A percentile compares a stretch with the other conserved stretches of the same genome.
Evolutionary conservation across 805 yeast species (phyloP).

Genomic region (Saccharomycopsis fodiens): DNA sequence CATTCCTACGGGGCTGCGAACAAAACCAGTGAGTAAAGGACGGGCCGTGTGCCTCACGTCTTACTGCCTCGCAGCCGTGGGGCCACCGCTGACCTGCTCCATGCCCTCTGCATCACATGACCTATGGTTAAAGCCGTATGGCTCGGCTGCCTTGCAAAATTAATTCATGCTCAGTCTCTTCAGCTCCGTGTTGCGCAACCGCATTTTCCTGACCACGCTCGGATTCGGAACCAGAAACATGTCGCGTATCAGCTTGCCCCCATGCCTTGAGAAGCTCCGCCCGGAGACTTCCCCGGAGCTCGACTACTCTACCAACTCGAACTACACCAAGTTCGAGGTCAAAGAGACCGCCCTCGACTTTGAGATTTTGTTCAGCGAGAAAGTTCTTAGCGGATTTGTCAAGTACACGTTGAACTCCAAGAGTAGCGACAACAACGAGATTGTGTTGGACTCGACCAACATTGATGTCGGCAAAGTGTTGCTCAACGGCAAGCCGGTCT

Average conservation of each 20-base stretch:
- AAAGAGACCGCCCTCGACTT: conserved; percentile 44
- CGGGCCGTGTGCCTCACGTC: too few species aligned
- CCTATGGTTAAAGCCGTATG: too few species aligned
- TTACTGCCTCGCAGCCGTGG: too few species aligned
- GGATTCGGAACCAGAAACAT: background rate
- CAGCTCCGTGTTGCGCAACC: background rate
- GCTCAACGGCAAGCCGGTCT: conserved; percentile 34
- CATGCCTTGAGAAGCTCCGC: conserved; percentile 11
- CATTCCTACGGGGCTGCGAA: too few species aligned
- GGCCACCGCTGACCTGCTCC: too few species aligned
- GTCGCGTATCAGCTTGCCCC: conserved; percentile 12
- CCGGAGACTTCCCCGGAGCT: conserved; percentile 32
- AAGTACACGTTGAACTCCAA: conserved; percentile 34
- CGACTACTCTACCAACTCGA: conserved; percentile 78
- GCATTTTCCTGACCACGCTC: background rate
- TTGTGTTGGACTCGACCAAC: conserved; percentile 66
- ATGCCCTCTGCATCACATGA: too few species aligned
- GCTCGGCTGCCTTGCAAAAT: too few species aligned
- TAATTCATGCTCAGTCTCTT: too few species aligned
- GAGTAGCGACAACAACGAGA: conserved; percentile 24
- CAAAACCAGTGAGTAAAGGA: too few species aligned
- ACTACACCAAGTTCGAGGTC: conserved; percentile 49
- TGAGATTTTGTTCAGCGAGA: conserved; percentile 46
- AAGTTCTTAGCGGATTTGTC: conserved; percentile 50
- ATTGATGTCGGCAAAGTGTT: conserved; percentile 39